Percentiles rank a stretch among this genome's conserved stretches.
Evolutionary conservation across 192 early-diverging fungal genomes (phyloP).

Genomic region (Backusella westeae): DNA sequence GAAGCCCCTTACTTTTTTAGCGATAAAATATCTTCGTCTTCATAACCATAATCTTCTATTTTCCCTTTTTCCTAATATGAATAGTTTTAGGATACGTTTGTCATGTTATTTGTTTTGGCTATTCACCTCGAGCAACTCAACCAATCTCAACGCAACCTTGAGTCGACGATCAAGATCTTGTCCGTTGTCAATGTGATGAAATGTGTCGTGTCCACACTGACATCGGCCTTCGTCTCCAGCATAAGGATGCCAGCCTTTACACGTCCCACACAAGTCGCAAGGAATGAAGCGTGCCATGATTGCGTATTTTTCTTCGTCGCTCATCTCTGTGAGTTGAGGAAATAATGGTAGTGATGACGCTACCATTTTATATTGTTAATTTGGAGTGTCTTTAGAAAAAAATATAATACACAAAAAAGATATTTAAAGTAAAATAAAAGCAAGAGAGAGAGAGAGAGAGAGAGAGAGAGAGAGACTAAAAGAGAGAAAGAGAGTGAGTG

Average conservation of each 20-base stretch:
- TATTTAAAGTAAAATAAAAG: too few relatives aligned
- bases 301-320: conserved; percentile 36
- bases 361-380: neutral
- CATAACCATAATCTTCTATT: conserved; percentile 48
- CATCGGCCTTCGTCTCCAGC: conserved; percentile 35
- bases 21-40: conserved; percentile 46
- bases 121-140: conserved; percentile 43
- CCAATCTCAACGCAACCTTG: conserved; percentile 43
- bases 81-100: too few relatives aligned
- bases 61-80: conserved; percentile 48
- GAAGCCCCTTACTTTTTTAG: conserved; percentile 40
- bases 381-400: too few relatives aligned
- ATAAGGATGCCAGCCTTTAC: conserved; percentile 46
- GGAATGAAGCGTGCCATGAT: conserved; percentile 49
- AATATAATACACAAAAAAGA: too few relatives aligned
- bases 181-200: conserved; percentile 42
- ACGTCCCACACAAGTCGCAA: conserved; percentile 41
- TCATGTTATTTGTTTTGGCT: neutral
- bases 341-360: conserved; percentile 14
- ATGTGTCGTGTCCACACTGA: conserved; percentile 45
- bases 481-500: too few relatives aligned
- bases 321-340: conserved; percentile 15
- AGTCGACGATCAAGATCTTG: conserved; percentile 46
- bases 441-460: too few relatives aligned
- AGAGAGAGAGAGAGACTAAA: too few relatives aligned